Evolutionary conservation across 805 yeast genomes (phyloP).

Genomic region (Cyberlindnera petersonii): DNA sequence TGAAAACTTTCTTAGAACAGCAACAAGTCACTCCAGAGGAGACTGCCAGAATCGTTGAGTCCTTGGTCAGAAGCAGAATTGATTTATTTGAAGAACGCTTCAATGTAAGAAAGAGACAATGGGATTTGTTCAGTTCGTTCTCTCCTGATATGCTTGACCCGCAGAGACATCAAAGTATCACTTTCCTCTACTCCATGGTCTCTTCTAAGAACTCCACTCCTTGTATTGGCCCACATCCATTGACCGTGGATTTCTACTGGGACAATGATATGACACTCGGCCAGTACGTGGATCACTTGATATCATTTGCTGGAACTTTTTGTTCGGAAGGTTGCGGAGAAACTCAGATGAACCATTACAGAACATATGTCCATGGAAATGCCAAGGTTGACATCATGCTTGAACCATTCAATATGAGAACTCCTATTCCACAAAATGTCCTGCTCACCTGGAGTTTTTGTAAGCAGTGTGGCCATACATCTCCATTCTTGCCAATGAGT

Average conservation of each 20-base stretch:
- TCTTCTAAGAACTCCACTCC: constrained; percentile 84
- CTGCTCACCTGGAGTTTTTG: constrained; percentile 92
- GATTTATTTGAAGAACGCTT: constrained; percentile 30
- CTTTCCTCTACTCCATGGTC: constrained; percentile 76
- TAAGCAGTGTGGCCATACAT: constrained; percentile 65
- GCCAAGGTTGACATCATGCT: constrained; percentile 77
- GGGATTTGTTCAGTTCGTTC: constrained; percentile 59
- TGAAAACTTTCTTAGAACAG: constrained; percentile 8
- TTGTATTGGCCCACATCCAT: constrained; percentile 85
- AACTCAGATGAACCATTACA: constrained; percentile 63
- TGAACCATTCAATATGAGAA: constrained; percentile 53
- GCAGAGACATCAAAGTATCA: constrained; percentile 71
- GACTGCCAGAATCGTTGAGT: constrained; percentile 29
- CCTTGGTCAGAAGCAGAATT: constrained; percentile 31
- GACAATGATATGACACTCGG: constrained; percentile 90
- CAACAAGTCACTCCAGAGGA: constrained; percentile 23
- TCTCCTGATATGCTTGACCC: constrained; percentile 63
- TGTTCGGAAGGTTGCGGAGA: constrained; percentile 87
- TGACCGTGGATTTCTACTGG: constrained; percentile 82
- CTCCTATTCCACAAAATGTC: constrained; percentile 53
- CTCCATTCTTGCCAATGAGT: constrained; percentile 79
- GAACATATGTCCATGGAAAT: constrained; percentile 84
- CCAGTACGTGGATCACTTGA: constrained; percentile 76
- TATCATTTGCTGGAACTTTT: constrained; percentile 56
- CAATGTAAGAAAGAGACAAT: constrained; percentile 44